These are phyloP conservation scores for Linderina pennispora DNA, from an alignment of 192 early-diverging fungal species.

Conservation along the genomic window DNA sequence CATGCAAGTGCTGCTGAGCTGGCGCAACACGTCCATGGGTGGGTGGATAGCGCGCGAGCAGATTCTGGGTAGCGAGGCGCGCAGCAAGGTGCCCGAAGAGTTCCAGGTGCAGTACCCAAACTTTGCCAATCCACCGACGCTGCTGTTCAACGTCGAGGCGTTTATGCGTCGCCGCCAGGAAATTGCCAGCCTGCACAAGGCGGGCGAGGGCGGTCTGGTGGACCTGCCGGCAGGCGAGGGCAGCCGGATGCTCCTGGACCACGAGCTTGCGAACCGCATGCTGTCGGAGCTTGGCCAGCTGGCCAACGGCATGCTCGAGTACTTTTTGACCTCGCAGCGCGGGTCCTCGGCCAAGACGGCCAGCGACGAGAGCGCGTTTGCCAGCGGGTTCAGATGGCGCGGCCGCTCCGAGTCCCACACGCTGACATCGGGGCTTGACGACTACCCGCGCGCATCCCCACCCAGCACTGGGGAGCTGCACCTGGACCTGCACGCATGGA, in stretches of 20 bases:
- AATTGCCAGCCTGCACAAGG: conserved; percentile 2
- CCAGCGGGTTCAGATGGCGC: conserved; percentile 85
- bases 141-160: conserved; percentile 62
- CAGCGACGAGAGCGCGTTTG: conserved; percentile 38
- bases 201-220: neutral
- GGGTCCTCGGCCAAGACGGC: conserved; percentile 48
- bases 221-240: neutral
- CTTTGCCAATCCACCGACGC: conserved; percentile 89
- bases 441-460: conserved; percentile 78
- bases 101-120: conserved; percentile 91
- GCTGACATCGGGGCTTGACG: conserved; percentile 88
- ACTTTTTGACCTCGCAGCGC: conserved; percentile 74
- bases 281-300: conserved; percentile 56
- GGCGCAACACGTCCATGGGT: conserved; percentile 72
- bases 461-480: conserved; percentile 72
- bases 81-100: conserved; percentile 82
- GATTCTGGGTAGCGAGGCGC: conserved; percentile 88
- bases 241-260: neutral
- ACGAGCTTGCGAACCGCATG: conserved; percentile 36
- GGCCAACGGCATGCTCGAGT: conserved; percentile 63
- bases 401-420: conserved; percentile 80
- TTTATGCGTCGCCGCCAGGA: conserved; percentile 57
- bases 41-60: conserved; percentile 96
- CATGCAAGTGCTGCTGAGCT: conserved; percentile 73
- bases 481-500: conserved; percentile 32